phyloP scores from a whole-genome alignment of 768 basidiomycete genomes.

The Holtermannia corniformis region DNA sequence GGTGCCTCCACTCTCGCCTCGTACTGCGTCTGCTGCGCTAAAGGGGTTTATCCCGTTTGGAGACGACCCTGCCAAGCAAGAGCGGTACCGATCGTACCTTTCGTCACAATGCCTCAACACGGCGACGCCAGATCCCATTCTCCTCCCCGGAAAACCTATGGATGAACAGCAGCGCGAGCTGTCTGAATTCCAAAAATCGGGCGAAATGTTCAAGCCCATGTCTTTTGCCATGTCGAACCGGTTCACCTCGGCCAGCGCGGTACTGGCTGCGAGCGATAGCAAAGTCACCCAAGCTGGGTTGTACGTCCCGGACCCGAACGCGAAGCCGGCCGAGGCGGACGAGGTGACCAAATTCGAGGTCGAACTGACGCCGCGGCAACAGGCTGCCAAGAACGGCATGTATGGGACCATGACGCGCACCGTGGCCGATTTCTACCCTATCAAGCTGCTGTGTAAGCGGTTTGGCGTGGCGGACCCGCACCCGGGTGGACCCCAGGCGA shows the following conservation, averaged over 20 bases:
- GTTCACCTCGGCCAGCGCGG: conserved; percentile 70
- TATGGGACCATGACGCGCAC: conserved; percentile 81
- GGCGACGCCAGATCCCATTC: conserved; percentile 46
- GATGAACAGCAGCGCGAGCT: conserved; percentile 75
- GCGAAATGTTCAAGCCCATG: conserved; percentile 82
- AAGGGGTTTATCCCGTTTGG: conserved; percentile 84
- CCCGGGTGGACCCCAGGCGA: conserved; percentile 41
- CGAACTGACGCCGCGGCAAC: conserved; percentile 56
- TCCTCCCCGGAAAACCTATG: conserved; percentile 51
- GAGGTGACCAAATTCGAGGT: conserved; percentile 43
- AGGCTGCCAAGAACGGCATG: conserved; percentile 80
- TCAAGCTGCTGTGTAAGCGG: conserved; percentile 77
- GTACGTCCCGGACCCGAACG: conserved; percentile 43
- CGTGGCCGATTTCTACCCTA: conserved; percentile 64
- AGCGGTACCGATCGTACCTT: conserved; percentile 75
- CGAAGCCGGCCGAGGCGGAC: conserved; percentile 41
- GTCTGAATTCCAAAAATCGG: conserved; percentile 75
- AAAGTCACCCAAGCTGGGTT: conserved; percentile 43
- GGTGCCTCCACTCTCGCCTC: conserved; percentile 60
- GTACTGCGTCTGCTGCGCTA: conserved; percentile 75
- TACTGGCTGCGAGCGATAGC: conserved; percentile 30
- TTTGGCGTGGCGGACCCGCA: conserved; percentile 87
- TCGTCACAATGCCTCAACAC: conserved; percentile 53
- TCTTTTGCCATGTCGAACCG: conserved; percentile 85
- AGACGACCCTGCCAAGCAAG: conserved; percentile 58